These are phyloP conservation scores for Notholithocarpus densiflorus DNA, from an alignment of 306 rosid genomes.

Conservation along the genomic window DNA sequence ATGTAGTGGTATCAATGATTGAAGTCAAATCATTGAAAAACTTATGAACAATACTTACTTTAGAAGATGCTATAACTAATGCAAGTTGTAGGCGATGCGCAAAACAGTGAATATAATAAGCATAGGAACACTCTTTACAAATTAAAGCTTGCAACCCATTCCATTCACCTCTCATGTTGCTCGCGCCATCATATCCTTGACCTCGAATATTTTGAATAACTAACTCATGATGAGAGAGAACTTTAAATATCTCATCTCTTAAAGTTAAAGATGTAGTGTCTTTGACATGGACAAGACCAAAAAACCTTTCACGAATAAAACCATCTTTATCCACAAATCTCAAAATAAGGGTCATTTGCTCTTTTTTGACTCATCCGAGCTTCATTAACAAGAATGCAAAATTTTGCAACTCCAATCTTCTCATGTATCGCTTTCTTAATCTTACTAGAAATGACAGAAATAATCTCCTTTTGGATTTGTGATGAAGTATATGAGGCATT, in stretches of 20 bases:
- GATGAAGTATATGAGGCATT: no score
- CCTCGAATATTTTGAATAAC: not conserved
- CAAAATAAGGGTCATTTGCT: no score
- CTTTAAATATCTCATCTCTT: not conserved
- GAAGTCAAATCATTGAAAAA: not conserved
- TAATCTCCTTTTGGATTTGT: no score
- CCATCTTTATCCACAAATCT: no score
- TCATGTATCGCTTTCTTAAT: no score
- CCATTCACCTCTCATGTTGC: not conserved
- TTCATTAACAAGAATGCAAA: no score
- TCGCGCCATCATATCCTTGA: constrained; percentile 3
- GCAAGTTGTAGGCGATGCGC: not conserved
- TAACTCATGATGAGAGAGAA: not conserved
- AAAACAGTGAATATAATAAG: constrained; percentile 10
- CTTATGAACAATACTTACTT: not conserved
- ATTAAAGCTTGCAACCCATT: constrained; percentile 8
- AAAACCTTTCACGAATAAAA: no score
- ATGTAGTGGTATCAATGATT: not conserved
- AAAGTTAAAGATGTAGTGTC: not conserved
- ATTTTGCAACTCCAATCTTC: no score
- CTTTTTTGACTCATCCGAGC: no score
- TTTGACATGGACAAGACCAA: not conserved
- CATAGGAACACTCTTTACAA: not conserved
- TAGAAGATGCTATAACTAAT: not conserved
- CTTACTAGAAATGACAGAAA: no score